These are phyloP conservation scores for Prototheca cutis DNA, from an alignment of 163 green algal species.

Conservation along the genomic window DNA sequence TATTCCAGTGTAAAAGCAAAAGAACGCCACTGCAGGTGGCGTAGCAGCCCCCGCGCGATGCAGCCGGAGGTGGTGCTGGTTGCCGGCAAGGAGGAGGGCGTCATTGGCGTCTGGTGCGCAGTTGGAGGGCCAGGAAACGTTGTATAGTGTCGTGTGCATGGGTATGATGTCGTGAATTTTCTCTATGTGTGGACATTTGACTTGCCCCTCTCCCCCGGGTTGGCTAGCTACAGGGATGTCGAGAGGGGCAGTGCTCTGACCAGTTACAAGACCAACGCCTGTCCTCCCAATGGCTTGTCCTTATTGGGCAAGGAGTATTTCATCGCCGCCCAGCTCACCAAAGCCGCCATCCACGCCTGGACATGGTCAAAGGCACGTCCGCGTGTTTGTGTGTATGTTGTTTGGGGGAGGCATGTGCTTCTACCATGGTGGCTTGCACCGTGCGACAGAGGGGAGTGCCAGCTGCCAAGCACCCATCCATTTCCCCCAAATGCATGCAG, in stretches of 20 bases:
- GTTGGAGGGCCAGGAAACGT: slow-evolving; percentile 3
- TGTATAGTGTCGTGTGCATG: neutral
- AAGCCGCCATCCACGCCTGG: slow-evolving; percentile 56
- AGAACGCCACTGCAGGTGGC: too few relatives aligned
- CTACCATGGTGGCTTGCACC: too few relatives aligned
- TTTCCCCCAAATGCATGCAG: slow-evolving; percentile 19
- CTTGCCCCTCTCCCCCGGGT: too few relatives aligned
- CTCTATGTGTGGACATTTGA: too few relatives aligned
- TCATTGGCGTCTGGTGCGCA: slow-evolving; percentile 39
- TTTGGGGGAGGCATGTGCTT: neutral
- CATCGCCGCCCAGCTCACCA: slow-evolving; percentile 34
- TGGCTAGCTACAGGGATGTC: slow-evolving; percentile 62
- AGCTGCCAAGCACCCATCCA: neutral
- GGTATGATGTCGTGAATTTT: neutral
- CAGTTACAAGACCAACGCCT: slow-evolving; percentile 44
- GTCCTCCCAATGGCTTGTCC: slow-evolving; percentile 24
- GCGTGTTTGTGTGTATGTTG: neutral
- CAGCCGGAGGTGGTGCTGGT: slow-evolving; percentile 35
- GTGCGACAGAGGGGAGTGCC: too few relatives aligned
- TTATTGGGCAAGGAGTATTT: slow-evolving; percentile 47
- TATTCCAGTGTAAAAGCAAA: too few relatives aligned
- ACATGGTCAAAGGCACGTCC: slow-evolving; percentile 46
- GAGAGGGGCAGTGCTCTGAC: slow-evolving; percentile 37
- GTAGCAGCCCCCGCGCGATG: too few relatives aligned
- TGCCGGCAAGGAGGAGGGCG: slow-evolving; percentile 24